phyloP scores from a whole-genome alignment of 495 filamentous ascomycete species.

The Staphylotrichum longicolle region DNA sequence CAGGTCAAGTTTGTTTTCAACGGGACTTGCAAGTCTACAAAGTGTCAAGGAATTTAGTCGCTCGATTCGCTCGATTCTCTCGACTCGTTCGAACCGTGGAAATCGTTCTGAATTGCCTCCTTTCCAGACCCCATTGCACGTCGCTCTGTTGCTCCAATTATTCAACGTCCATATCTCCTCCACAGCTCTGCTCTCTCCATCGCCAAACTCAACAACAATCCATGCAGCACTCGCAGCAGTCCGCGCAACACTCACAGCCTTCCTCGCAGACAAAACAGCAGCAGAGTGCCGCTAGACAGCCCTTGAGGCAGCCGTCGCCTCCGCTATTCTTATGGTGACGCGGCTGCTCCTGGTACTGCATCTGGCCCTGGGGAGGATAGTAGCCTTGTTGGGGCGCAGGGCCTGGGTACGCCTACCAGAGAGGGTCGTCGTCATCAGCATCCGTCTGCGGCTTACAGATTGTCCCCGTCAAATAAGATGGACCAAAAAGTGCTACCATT shows the following conservation, averaged over 20 bases:
- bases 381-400: slow-evolving; percentile 28
- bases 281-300: slow-evolving; percentile 67
- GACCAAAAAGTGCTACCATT: no score
- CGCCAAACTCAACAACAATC: slow-evolving; percentile 45
- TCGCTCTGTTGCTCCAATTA: neutral
- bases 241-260: slow-evolving; percentile 74
- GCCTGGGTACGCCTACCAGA: slow-evolving; percentile 23
- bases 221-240: slow-evolving; percentile 64
- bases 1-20: no score
- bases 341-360: slow-evolving; percentile 60
- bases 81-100: no score
- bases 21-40: no score
- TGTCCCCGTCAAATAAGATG: neutral
- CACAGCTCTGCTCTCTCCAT: neutral
- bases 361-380: slow-evolving; percentile 33
- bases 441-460: no score
- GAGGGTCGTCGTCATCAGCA: neutral
- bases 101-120: no score
- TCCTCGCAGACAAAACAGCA: slow-evolving; percentile 79
- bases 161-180: neutral
- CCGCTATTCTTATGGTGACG: slow-evolving; percentile 49
- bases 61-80: no score
- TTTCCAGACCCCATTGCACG: no score
- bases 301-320: slow-evolving; percentile 60
- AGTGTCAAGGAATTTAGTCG: no score